These are phyloP conservation scores for Sclerotinia spermophila DNA, from an alignment of 2,329 filamentous ascomycete species.

Conservation along the genomic window DNA sequence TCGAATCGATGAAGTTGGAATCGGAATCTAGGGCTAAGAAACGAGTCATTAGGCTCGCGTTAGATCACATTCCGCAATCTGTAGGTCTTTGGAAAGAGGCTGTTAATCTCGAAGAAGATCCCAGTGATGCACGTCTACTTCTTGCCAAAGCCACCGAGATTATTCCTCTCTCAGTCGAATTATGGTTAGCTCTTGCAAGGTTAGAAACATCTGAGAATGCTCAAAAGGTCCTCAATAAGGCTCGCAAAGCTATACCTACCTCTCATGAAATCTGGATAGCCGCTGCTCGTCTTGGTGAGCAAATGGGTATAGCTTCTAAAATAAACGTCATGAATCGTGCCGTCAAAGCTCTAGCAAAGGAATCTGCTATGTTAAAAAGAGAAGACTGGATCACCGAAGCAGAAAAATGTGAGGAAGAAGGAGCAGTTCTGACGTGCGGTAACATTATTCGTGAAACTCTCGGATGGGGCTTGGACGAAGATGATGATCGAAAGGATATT, in stretches of 20 bases:
- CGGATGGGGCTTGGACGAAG: constrained; percentile 89
- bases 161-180: constrained; percentile 86
- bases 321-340: constrained; percentile 94
- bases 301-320: constrained; percentile 72
- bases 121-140: constrained; percentile 80
- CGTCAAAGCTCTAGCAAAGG: constrained; percentile 80
- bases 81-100: constrained; percentile 98
- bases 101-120: constrained; percentile 90
- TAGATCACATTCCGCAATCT: constrained; percentile 90
- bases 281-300: constrained; percentile 84
- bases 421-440: constrained; percentile 78
- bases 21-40: constrained; percentile 81
- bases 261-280: constrained; percentile 97
- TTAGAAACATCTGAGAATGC: constrained; percentile 88
- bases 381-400: constrained; percentile 97
- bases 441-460: constrained; percentile 91
- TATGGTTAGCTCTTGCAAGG: constrained; percentile 91
- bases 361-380: constrained; percentile 93
- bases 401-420: constrained; percentile 91
- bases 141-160: constrained; percentile 94
- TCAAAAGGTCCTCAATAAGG: constrained; percentile 91
- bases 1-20: constrained; percentile 92
- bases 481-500: constrained; percentile 91
- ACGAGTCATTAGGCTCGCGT: constrained; percentile 82
- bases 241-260: constrained; percentile 87